Percentiles rank a stretch among this genome's conserved stretches.
These are phyloP conservation scores for Penicillium atrosanguineum DNA, from an alignment of 495 filamentous ascomycete genomes.

Conservation along the genomic window DNA sequence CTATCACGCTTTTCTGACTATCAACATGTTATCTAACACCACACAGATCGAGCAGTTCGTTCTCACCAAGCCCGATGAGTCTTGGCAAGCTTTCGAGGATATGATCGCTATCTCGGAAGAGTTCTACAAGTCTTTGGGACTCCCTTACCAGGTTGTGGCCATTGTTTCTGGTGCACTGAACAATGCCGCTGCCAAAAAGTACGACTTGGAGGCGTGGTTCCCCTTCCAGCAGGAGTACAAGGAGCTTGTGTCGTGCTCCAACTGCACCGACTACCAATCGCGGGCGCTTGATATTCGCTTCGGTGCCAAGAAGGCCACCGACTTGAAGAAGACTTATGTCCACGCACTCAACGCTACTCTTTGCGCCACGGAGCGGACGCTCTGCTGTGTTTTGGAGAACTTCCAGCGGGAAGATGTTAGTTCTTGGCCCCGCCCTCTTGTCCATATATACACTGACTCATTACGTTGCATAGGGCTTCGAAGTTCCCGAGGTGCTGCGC, in stretches of 20 bases:
- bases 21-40: neutral
- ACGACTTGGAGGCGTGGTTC: slow-evolving; percentile 96
- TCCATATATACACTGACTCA: slow-evolving; percentile 2
- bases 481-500: slow-evolving; percentile 79
- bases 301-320: slow-evolving; percentile 74
- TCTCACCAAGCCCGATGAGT: slow-evolving; percentile 89
- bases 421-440: slow-evolving; percentile 7
- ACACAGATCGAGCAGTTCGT: slow-evolving; percentile 85
- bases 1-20: neutral
- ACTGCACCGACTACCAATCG: slow-evolving; percentile 95
- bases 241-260: slow-evolving; percentile 91
- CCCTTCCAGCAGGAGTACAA: slow-evolving; percentile 97
- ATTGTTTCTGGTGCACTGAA: slow-evolving; percentile 96
- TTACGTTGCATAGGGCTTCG: slow-evolving; percentile 59
- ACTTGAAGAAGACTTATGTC: slow-evolving; percentile 85
- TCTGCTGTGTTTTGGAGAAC: slow-evolving; percentile 96
- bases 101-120: slow-evolving; percentile 91
- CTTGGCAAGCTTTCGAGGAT: slow-evolving; percentile 87
- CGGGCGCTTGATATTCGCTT: slow-evolving; percentile 83
- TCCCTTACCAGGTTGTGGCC: slow-evolving; percentile 86
- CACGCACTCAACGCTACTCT: slow-evolving; percentile 91
- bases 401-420: slow-evolving; percentile 84
- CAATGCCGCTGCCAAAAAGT: slow-evolving; percentile 92
- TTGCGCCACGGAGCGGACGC: slow-evolving; percentile 86
- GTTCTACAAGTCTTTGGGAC: slow-evolving; percentile 85